Conservation (phyloP, 2,329 filamentous ascomycete genomes). For the Dryadomyces quercus-mongolicae region DNA sequence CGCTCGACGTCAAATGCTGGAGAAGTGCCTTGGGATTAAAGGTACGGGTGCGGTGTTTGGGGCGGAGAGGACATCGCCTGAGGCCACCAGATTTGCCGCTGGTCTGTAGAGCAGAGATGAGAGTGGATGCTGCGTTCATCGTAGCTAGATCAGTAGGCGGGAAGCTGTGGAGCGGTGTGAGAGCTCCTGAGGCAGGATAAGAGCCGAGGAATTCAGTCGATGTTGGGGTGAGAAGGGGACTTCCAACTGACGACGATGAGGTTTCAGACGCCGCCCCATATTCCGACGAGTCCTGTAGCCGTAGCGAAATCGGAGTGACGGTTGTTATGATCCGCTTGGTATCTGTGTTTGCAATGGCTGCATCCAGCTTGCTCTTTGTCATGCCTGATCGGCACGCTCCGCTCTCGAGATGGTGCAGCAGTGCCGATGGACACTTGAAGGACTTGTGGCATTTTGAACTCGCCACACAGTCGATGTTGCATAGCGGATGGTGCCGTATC, state of each 20-base stretch:
- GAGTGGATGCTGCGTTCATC: too few relatives aligned
- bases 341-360: neutral
- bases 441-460: neutral
- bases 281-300: neutral
- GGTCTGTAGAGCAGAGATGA: neutral
- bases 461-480: neutral
- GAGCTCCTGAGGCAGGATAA: neutral
- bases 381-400: neutral
- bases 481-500: neutral
- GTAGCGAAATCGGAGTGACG: neutral
- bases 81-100: neutral
- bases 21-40: neutral
- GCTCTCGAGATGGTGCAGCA: neutral
- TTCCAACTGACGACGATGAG: neutral
- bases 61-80: neutral
- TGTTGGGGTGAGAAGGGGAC: neutral
- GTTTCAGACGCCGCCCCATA: neutral
- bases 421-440: neutral
- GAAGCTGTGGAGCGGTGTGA: neutral
- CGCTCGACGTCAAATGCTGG: neutral
- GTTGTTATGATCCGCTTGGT: neutral
- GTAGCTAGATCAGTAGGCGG: neutral
- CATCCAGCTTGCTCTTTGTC: neutral
- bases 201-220: neutral
- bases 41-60: neutral